Conservation (phyloP, 371 early-diverging fungal species). For the Batrachochytrium dendrobatidis region DNA sequence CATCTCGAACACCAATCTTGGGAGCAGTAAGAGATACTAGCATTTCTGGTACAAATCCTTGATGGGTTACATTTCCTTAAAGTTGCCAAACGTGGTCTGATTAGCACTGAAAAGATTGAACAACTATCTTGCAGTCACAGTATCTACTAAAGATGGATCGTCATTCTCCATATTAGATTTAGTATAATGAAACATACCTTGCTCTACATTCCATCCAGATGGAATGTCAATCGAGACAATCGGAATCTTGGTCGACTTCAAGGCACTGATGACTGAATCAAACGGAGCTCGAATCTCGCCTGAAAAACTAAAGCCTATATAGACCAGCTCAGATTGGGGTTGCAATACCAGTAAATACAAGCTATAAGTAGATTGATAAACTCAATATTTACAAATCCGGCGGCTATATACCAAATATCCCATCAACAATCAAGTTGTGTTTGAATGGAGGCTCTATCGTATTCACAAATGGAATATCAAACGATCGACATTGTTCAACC, state of each 20-base stretch:
- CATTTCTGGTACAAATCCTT: conserved; percentile 61
- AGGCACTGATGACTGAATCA: conserved; percentile 49
- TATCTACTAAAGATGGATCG: too few relatives aligned
- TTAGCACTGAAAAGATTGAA: neutral
- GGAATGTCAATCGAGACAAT: conserved; percentile 77
- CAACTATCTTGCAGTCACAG: too few relatives aligned
- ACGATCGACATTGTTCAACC: conserved; percentile 57
- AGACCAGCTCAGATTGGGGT: too few relatives aligned
- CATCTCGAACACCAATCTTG: conserved; percentile 61
- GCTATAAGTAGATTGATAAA: too few relatives aligned
- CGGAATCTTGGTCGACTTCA: conserved; percentile 19
- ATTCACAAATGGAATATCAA: conserved; percentile 58
- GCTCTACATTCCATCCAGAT: conserved; percentile 88
- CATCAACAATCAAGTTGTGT: conserved; percentile 65
- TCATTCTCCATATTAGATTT: too few relatives aligned
- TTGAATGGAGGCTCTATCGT: conserved; percentile 27
- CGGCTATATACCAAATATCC: conserved; percentile 66
- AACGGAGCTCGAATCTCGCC: conserved; percentile 78
- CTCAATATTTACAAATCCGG: neutral
- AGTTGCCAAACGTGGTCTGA: too few relatives aligned
- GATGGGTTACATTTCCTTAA: conserved; percentile 29
- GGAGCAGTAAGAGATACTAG: conserved; percentile 89
- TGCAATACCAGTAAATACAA: too few relatives aligned
- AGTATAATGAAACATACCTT: conserved; percentile 52
- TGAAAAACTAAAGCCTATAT: conserved; percentile 78